A percentile compares a stretch with the other conserved stretches of the same genome.
Evolutionary conservation across 1,284 basidiomycete genomes (phyloP).

Genomic region (Ustanciosporium gigantosporum): DNA sequence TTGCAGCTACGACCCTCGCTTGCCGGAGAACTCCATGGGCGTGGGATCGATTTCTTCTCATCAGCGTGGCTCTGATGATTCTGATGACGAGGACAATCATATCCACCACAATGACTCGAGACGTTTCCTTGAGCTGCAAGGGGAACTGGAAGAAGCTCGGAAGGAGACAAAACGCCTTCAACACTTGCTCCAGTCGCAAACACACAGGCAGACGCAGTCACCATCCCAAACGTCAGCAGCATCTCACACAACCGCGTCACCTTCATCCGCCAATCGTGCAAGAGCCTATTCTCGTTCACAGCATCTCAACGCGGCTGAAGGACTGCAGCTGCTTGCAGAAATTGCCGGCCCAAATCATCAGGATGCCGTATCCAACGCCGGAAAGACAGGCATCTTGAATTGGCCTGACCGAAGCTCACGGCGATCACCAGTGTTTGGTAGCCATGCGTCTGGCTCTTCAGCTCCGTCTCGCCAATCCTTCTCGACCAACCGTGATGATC

Average conservation of each 20-base stretch:
- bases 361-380: slow-evolving; percentile 20
- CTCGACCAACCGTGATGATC: neutral
- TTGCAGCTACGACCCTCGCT: slow-evolving; percentile 30
- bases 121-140: slow-evolving; percentile 4
- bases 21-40: slow-evolving; percentile 9
- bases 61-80: slow-evolving; percentile 4
- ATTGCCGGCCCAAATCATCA: slow-evolving; percentile 29
- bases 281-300: slow-evolving; percentile 5
- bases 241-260: neutral
- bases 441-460: neutral
- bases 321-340: slow-evolving; percentile 37
- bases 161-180: slow-evolving; percentile 16
- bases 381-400: slow-evolving; percentile 19
- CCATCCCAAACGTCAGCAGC: neutral
- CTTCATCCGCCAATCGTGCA: neutral
- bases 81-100: slow-evolving; percentile 14
- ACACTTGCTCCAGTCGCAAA: slow-evolving; percentile 5
- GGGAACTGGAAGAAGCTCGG: slow-evolving; percentile 11
- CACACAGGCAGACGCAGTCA: neutral
- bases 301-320: slow-evolving; percentile 24
- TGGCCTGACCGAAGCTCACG: slow-evolving; percentile 9
- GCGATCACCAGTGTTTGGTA: slow-evolving; percentile 1
- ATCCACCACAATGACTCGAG: neutral
- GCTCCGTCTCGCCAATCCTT: neutral
- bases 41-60: neutral